Evolutionary conservation across 2,329 filamentous ascomycete species (phyloP).

Genomic region (Aspergillus aculeatinus): DNA sequence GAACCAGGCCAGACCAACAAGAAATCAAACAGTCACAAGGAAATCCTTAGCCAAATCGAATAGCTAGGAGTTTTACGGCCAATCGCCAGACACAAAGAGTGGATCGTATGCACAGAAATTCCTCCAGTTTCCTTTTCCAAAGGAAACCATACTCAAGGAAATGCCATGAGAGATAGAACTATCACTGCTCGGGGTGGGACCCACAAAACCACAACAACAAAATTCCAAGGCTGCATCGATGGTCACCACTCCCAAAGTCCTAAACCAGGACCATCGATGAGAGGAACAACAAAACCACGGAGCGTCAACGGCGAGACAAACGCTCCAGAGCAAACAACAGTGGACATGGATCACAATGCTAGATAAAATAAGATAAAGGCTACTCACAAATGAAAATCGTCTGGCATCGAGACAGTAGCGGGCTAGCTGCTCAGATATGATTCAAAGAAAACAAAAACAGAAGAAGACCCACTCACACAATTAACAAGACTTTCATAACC

Average conservation of each 20-base stretch:
- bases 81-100: background rate
- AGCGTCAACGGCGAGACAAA: slow-evolving; percentile 21
- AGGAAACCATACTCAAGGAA: background rate
- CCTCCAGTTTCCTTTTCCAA: background rate
- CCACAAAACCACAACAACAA: background rate
- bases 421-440: slow-evolving; percentile 9
- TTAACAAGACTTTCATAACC: slow-evolving; percentile 19
- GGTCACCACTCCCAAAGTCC: background rate
- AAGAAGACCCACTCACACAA: slow-evolving; percentile 13
- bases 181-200: background rate
- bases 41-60: background rate
- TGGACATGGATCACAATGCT: slow-evolving; percentile 18
- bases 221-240: background rate
- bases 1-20: too few relatives aligned
- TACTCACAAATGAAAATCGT: slow-evolving; percentile 39
- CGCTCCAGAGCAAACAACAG: slow-evolving; percentile 19
- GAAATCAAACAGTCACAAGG: too few relatives aligned
- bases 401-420: slow-evolving; percentile 17
- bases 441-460: background rate
- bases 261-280: slow-evolving; percentile 9
- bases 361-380: slow-evolving; percentile 21
- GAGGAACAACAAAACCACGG: slow-evolving; percentile 13
- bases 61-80: background rate
- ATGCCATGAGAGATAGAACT: background rate
- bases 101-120: background rate